Conservation (phyloP, 495 filamentous ascomycete genomes). For the Penicillium roqueforti region DNA sequence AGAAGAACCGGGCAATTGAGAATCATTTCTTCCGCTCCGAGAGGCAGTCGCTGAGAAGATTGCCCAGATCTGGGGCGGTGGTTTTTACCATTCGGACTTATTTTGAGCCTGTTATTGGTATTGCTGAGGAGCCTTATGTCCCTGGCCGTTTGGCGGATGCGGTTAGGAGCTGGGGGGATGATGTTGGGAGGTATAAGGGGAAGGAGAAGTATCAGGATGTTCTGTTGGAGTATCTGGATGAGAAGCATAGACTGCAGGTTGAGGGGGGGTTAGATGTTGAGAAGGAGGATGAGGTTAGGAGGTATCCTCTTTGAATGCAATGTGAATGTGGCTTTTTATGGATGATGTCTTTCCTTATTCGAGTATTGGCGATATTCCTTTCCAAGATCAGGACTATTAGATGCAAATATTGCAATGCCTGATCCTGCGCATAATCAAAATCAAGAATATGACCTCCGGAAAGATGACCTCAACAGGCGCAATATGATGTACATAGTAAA, state of each 20-base stretch:
- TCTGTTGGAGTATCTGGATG: conserved; percentile 77
- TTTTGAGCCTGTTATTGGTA: conserved; percentile 64
- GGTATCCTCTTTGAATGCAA: conserved; percentile 40
- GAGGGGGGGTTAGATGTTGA: conserved; percentile 57
- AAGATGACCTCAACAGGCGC: not conserved
- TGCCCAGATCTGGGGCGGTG: conserved; percentile 71
- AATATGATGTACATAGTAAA: not conserved
- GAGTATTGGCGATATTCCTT: not conserved
- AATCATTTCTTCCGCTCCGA: conserved; percentile 78
- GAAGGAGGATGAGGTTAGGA: conserved; percentile 55
- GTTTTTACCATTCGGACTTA: conserved; percentile 80
- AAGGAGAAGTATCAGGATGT: conserved; percentile 74
- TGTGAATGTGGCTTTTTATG: not conserved
- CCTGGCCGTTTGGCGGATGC: conserved; percentile 69
- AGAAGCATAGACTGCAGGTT: conserved; percentile 74
- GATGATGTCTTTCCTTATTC: not conserved
- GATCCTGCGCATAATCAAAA: not conserved
- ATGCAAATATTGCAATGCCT: too few species aligned
- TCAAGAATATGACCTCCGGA: not conserved
- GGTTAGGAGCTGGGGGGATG: conserved; percentile 79
- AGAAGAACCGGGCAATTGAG: conserved; percentile 70
- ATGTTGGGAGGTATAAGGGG: conserved; percentile 82
- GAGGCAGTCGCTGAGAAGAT: conserved; percentile 67
- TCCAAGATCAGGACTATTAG: not conserved
- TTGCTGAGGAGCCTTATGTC: conserved; percentile 65